These are phyloP conservation scores for Tricharina praecox DNA, from an alignment of 495 filamentous ascomycete species.

Conservation along the genomic window DNA sequence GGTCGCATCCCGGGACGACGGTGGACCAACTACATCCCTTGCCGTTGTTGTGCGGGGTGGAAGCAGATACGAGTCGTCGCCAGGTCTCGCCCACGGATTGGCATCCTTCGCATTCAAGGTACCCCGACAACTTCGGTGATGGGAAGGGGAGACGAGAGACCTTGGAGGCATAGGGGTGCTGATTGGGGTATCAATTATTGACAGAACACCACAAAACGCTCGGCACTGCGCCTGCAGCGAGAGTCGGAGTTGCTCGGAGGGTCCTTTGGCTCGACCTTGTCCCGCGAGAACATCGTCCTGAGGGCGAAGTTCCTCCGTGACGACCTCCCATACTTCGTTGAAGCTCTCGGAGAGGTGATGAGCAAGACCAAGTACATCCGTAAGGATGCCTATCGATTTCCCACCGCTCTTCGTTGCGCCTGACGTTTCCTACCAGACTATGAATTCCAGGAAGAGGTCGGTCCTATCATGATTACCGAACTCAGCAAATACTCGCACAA, in stretches of 20 bases:
- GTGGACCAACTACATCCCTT: slow-evolving; percentile 73
- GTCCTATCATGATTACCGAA: slow-evolving; percentile 49
- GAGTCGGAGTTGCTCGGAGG: slow-evolving; percentile 89
- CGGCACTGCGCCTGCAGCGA: slow-evolving; percentile 76
- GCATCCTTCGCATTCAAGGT: slow-evolving; percentile 96
- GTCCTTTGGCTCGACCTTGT: slow-evolving; percentile 66
- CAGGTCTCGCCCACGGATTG: slow-evolving; percentile 75
- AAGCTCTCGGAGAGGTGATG: slow-evolving; percentile 83
- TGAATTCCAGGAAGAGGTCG: slow-evolving; percentile 74
- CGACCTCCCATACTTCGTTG: slow-evolving; percentile 93
- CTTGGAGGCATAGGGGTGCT: background rate
- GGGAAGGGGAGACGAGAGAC: background rate
- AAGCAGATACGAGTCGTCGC: slow-evolving; percentile 73
- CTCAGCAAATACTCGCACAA: slow-evolving; percentile 50
- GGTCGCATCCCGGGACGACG: slow-evolving; percentile 71
- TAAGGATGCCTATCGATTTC: slow-evolving; percentile 36
- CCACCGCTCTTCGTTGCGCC: slow-evolving; percentile 10
- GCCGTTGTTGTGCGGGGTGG: slow-evolving; percentile 85
- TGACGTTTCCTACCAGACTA: slow-evolving; percentile 43
- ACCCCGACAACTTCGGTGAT: slow-evolving; percentile 18
- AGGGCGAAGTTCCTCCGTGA: slow-evolving; percentile 85
- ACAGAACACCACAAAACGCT: slow-evolving; percentile 71
- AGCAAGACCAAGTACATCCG: slow-evolving; percentile 68
- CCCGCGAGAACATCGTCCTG: slow-evolving; percentile 79
- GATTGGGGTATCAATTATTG: slow-evolving; percentile 3